phyloP scores from a whole-genome alignment of 2,329 filamentous ascomycete species.

The Uncinocarpus reesii region DNA sequence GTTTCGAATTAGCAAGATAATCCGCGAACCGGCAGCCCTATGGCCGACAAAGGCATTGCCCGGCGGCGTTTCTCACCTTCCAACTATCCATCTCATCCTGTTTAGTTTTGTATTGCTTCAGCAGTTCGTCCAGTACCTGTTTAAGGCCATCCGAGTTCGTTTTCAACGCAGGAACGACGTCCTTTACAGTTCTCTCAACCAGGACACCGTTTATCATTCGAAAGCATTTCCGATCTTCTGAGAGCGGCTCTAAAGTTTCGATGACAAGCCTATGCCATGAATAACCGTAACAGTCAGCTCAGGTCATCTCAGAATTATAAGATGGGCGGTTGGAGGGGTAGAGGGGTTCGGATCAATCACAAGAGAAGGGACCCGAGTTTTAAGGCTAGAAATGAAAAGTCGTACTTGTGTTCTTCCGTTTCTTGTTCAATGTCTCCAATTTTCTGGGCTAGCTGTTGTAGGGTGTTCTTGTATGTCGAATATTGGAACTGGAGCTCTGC shows the following conservation, averaged over 20 bases:
- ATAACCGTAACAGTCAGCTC: conserved; percentile 1
- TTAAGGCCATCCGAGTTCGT: conserved; percentile 90
- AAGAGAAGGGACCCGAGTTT: too few relatives aligned
- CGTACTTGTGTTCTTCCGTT: conserved; percentile 94
- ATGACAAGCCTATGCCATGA: conserved; percentile 65
- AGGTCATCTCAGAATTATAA: neutral
- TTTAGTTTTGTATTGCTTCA: conserved; percentile 93
- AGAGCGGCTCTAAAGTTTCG: conserved; percentile 75
- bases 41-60: neutral
- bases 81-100: conserved; percentile 94
- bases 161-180: conserved; percentile 80
- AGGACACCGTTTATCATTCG: conserved; percentile 97
- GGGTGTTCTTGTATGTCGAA: conserved; percentile 52
- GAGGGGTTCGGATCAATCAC: neutral
- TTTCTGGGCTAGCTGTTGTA: conserved; percentile 89
- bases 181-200: conserved; percentile 84
- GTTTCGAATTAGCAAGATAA: neutral
- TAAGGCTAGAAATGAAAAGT: too few relatives aligned
- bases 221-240: conserved; percentile 87
- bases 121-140: conserved; percentile 84
- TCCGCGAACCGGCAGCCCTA: neutral
- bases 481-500: conserved; percentile 43
- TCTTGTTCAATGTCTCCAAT: conserved; percentile 98
- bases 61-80: conserved; percentile 59
- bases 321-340: neutral